Evolutionary conservation across 441 rosid species (phyloP), one percentile per base, ranked within the genome.

Genomic region (Melastoma candidum): DNA sequence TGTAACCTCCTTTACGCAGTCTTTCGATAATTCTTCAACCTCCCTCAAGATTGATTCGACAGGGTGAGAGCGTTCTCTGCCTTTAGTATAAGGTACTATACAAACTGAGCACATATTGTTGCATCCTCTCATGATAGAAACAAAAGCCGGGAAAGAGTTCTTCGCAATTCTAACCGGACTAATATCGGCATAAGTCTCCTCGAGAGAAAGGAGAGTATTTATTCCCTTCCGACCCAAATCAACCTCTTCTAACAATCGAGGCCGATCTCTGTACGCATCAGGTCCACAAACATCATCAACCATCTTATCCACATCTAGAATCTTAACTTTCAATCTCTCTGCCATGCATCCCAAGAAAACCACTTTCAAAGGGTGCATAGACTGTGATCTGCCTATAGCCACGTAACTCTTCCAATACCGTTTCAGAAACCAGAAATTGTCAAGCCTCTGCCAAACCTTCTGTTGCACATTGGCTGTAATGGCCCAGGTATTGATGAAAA

Each of bases 281-380:
- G 95, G 94, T 12, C 96, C 96, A 1, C 98, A 87, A 2, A 92
- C 98, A 58, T 87, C 98, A 69, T 87, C 96, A 46, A 92, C 98
- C 96, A 92, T 92, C 78, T 87, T 92, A 71, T 92, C 94, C 1
- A 96, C 68, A 74, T 85, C 96, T 11, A 92, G 75, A 57, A 92
- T 92, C 77, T 82, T 87, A 3, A 84, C 96, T 68, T 92, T 92
- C 46, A 85, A 63, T 68, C 98, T 80, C 66, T 87, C 98, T 47
- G 96, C 95, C 96, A 92, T 87, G 68, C 98, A 92, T 54, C 98
- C 98, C 69, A 92, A 71, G 4, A 92, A 95, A 32, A 84, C 96
- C 14, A 92, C 88, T 75, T 87, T 92, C 4, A 96, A 96, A 59
- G 96, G 94, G 29, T 47, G 77, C 48, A 65, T 1, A 0, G 98